These are phyloP conservation scores for Crepidotus variabilis DNA, from an alignment of 768 basidiomycete genomes.

Conservation along the genomic window DNA sequence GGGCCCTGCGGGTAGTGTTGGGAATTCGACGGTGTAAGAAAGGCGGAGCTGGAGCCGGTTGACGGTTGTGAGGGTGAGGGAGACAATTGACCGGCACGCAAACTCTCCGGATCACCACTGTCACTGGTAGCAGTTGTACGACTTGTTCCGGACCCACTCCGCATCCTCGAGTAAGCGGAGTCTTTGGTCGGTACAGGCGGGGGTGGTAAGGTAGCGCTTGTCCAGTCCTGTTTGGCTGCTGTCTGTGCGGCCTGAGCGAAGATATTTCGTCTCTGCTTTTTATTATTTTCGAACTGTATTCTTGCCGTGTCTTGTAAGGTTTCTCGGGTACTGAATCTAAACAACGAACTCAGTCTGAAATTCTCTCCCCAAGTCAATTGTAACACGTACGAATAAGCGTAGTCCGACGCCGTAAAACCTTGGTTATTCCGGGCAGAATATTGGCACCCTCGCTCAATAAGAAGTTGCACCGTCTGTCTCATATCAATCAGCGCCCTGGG, in stretches of 20 bases:
- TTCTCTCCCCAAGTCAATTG: not conserved
- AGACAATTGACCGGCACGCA: slow-evolving; percentile 49
- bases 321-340: slow-evolving; percentile 69
- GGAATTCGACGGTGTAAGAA: slow-evolving; percentile 18
- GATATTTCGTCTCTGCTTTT: slow-evolving; percentile 65
- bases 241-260: slow-evolving; percentile 77
- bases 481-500: not conserved
- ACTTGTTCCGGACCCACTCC: slow-evolving; percentile 80
- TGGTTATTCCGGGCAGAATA: slow-evolving; percentile 83
- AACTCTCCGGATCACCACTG: slow-evolving; percentile 58
- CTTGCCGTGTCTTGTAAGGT: slow-evolving; percentile 81
- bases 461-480: slow-evolving; percentile 69
- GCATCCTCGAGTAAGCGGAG: slow-evolving; percentile 52
- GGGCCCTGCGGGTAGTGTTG: slow-evolving; percentile 24
- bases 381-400: slow-evolving; percentile 76
- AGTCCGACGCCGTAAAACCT: slow-evolving; percentile 90
- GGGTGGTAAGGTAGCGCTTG: slow-evolving; percentile 37
- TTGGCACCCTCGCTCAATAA: slow-evolving; percentile 88
- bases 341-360: not conserved
- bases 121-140: slow-evolving; percentile 75
- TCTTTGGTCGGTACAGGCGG: slow-evolving; percentile 41
- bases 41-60: slow-evolving; percentile 39
- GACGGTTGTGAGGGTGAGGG: slow-evolving; percentile 62
- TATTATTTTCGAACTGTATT: slow-evolving; percentile 74
- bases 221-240: slow-evolving; percentile 62